Evolutionary conservation across 2,329 filamentous ascomycete genomes (phyloP), one percentile per base, ranked within the genome.

Genomic region (Botryosphaeria dothidea): DNA sequence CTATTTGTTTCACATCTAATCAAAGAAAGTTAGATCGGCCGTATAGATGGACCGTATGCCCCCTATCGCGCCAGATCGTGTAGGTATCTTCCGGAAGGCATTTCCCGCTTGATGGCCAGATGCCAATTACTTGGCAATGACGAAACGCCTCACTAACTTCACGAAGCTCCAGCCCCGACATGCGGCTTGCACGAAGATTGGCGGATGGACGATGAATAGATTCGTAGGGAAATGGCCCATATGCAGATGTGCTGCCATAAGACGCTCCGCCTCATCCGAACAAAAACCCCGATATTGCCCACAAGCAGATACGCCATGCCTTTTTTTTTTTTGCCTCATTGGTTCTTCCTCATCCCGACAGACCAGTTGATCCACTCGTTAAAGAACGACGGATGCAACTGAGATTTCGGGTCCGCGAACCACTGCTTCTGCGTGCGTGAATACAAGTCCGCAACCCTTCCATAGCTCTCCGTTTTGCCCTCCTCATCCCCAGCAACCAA

Each of bases 401-500:
- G 75, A 43, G 75, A 76, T 68, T 78, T 79, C 64, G 73, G 70
- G 64, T 82, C 76, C 62, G 66, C 65, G 49, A 78, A 78, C 79
- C 80, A 82, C 66, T 80, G 70, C 65, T 77, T 79, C 69, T 79
- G 77, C 27, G 80, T 78, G 41, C 76, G 72, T 1, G 71, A 73
- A 69, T 84, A 84, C 66, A 80, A 75, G 65, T 77, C 72, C 19
- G 74, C 76, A 11, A 80, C 71, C 38, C 69, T 71, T 49, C 71
- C 69, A 67, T 78, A 82, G 64, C 79, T 74, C 27, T 60, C 41
- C n/a, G 29, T 41, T 27, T 68, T 29, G 31, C 29, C 31, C 8
- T 51, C 69, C 43, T 68, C 71, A 52, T 81, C 83, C 2, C 80
- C 78, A 2, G 81, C 80, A 66, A 88, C 83, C 66, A 92, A 75